Percentiles rank a stretch among this genome's conserved stretches.
These are phyloP conservation scores for Ambrosiella xylebori DNA, from an alignment of 2,329 filamentous ascomycete species.

Conservation along the genomic window DNA sequence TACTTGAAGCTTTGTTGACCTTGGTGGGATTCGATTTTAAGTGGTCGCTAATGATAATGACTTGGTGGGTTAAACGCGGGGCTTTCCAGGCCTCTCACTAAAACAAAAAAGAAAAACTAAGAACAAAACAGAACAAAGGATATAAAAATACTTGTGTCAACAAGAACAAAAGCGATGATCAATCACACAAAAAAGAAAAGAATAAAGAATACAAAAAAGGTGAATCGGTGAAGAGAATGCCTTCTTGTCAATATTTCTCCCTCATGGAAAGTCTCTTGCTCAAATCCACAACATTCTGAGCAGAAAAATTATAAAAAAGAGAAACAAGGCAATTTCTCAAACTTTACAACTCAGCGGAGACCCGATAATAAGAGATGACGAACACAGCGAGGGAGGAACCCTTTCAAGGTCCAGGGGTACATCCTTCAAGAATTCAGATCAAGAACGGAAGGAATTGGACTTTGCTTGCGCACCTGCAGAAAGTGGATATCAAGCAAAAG, in stretches of 20 bases:
- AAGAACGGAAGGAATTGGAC: slow-evolving; percentile 1
- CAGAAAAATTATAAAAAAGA: background rate
- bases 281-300: background rate
- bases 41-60: no score
- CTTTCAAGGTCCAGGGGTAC: background rate
- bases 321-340: background rate
- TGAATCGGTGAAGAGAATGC: no score
- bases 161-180: background rate
- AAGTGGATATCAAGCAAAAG: background rate
- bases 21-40: background rate
- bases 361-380: background rate
- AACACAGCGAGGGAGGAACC: background rate
- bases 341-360: background rate
- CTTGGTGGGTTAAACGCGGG: no score
- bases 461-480: background rate
- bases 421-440: background rate
- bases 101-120: background rate
- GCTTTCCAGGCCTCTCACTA: no score
- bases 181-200: no score
- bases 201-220: no score
- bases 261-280: no score
- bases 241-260: no score
- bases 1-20: background rate
- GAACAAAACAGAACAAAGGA: background rate
- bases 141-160: background rate